These are phyloP conservation scores for Beauveria sp. DNA, from an alignment of 2,329 filamentous ascomycete species.

Conservation along the genomic window DNA sequence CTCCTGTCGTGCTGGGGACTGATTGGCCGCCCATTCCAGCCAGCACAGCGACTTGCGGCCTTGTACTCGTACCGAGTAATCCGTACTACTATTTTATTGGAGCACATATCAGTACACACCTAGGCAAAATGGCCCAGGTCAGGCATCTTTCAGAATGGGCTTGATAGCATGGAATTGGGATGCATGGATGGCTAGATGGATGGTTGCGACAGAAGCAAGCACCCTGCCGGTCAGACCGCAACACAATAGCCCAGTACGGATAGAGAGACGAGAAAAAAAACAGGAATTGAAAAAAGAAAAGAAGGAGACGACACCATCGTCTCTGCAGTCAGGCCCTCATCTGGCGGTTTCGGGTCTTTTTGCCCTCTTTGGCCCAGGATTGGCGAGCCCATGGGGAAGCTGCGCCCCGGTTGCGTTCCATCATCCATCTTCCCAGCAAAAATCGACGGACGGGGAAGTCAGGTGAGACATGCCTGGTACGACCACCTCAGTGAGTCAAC, in stretches of 20 bases:
- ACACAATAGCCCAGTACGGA: too few species aligned
- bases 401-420: conserved; percentile 4
- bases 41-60: neutral
- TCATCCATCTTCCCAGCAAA: neutral
- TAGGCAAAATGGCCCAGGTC: too few species aligned
- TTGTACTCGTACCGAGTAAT: neutral
- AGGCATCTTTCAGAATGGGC: too few species aligned
- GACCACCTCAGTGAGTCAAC: neutral
- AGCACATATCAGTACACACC: too few species aligned
- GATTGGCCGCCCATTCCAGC: conserved; percentile 25
- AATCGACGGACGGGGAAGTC: neutral
- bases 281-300: too few species aligned
- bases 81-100: too few species aligned
- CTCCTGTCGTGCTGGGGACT: conserved; percentile 22
- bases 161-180: neutral
- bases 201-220: neutral
- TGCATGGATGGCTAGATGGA: neutral
- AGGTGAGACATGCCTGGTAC: conserved; percentile 4
- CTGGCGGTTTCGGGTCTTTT: conserved; percentile 10
- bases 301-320: neutral
- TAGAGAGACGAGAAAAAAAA: neutral
- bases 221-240: too few species aligned
- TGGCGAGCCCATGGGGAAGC: conserved; percentile 11
- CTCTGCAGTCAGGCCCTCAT: neutral
- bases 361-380: conserved; percentile 7